These are phyloP conservation scores for Cutaneotrichosporon sp. DNA, from an alignment of 1,284 basidiomycete species.

Conservation along the genomic window DNA sequence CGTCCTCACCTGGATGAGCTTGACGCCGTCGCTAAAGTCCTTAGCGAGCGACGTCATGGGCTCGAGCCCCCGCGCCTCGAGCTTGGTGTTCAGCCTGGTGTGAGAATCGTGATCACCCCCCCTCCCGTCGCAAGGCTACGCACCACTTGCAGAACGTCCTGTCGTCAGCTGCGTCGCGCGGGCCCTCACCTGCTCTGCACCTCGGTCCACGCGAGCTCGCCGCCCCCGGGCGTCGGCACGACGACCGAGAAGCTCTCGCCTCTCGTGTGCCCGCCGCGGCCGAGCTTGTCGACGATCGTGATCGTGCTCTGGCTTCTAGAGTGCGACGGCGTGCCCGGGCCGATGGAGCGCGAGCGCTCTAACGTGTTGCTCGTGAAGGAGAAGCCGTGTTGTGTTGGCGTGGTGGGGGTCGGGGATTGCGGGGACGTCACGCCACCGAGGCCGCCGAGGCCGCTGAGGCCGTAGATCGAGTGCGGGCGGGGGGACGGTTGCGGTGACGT, in stretches of 20 bases:
- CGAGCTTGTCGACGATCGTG: conserved; percentile 3
- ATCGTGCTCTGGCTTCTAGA: conserved; percentile 7
- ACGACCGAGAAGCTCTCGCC: conserved; percentile 13
- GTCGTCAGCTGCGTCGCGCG: conserved; percentile 7
- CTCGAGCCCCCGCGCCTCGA: conserved; percentile 79
- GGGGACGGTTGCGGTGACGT: background rate
- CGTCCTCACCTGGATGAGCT: conserved; percentile 68
- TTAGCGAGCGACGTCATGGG: conserved; percentile 88
- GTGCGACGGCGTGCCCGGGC: conserved; percentile 1
- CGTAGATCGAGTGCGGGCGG: conserved; percentile 8
- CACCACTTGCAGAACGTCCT: conserved; percentile 54
- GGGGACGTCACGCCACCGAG: conserved; percentile 2
- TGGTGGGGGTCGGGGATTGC: background rate
- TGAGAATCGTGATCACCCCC: background rate
- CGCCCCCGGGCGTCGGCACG: background rate
- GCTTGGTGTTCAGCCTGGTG: conserved; percentile 88
- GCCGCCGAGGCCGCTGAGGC: conserved; percentile 2
- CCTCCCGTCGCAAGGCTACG: conserved; percentile 9
- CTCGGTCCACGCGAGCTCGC: conserved; percentile 26
- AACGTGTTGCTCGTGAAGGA: background rate
- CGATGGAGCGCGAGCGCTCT: conserved; percentile 19
- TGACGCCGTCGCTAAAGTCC: conserved; percentile 93
- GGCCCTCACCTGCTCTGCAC: conserved; percentile 20
- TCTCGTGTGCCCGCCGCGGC: conserved; percentile 5
- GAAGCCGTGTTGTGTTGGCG: background rate